A percentile compares a stretch with the other conserved stretches of the same genome.
Conservation (phyloP, 805 yeast species). For the Kurtzmaniella cleridarum region DNA sequence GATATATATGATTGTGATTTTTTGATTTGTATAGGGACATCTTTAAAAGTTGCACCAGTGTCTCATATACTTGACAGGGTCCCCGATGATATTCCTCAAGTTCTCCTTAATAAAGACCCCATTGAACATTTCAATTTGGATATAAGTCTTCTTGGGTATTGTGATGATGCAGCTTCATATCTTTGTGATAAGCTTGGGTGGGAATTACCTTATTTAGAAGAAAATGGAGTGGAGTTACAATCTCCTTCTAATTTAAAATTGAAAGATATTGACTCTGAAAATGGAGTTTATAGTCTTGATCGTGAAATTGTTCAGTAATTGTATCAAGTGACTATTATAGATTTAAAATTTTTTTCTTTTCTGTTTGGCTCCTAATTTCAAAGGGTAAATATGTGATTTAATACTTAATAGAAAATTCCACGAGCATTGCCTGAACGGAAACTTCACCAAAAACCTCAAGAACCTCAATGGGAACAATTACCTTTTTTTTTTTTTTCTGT, state of each 20-base stretch:
- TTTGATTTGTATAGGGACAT: slow-evolving; percentile 76
- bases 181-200: slow-evolving; percentile 30
- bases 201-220: slow-evolving; percentile 28
- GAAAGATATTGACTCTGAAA: slow-evolving; percentile 6
- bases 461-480: no score
- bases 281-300: slow-evolving; percentile 7
- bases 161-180: slow-evolving; percentile 37
- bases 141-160: slow-evolving; percentile 32
- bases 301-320: background rate
- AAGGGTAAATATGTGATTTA: slow-evolving; percentile 1
- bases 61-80: slow-evolving; percentile 33
- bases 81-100: slow-evolving; percentile 30
- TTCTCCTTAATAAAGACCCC: slow-evolving; percentile 35
- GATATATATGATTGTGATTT: slow-evolving; percentile 75
- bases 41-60: slow-evolving; percentile 60
- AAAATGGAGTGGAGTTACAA: slow-evolving; percentile 12
- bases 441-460: no score
- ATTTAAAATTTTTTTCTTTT: no score
- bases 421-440: no score
- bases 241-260: slow-evolving; percentile 8
- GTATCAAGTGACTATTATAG: no score
- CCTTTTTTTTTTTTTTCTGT: no score
- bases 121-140: slow-evolving; percentile 33
- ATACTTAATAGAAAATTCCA: no score
- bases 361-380: no score